Evolutionary conservation across 352 stramenopile species (phyloP), one percentile per base, ranked within the genome.

Genomic region (Pythium phragmitis): DNA sequence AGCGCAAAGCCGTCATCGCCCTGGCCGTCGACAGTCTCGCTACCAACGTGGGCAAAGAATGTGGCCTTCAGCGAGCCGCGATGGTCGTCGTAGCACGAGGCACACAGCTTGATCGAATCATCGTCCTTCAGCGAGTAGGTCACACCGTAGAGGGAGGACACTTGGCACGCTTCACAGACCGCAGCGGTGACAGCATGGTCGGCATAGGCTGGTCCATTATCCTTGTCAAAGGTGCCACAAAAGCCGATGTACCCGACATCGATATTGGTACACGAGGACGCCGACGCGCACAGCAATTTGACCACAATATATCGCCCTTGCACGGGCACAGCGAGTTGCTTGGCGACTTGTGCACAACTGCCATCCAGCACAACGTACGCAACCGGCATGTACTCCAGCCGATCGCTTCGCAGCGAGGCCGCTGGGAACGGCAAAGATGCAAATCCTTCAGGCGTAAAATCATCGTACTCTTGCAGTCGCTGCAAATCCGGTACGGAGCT

Each of bases 181-280:
- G 55, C 48, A 1, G 36, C 19, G 0, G 50, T 50, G 36, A 67
- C 50, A 14, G 37, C 67, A 37, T 68, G 68, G 9, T 96, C 76
- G 26, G 63, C 83, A 58, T 96, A 96, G 12, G 79, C 87, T n/a
- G 85, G 85, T 28, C 87, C 87, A 59, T 92, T 91, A 11, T 94
- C 83, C 33, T 76, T 78, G 62, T 96, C 85, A 37, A 91, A 94
- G 7, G 79, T 78, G 1, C 87, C 87, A n/a, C 70, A 92, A 45
- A 92, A 78, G 2, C 85, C 87, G 43, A 94, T 65, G 63, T 91
- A 93, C 12, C 87, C 85, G 19, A 94, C 68, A 33, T 96, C 85
- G 39, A 96, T 96, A 50, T 94, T 96, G 34, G 34, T 39, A 39
- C 34, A 39, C n/a, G 72, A 67, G 16, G 84, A 85, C 13, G 76